Percentiles rank a stretch among this genome's conserved stretches.
Conservation (phyloP, 257 asterid species). For the Solanum rostratum region DNA sequence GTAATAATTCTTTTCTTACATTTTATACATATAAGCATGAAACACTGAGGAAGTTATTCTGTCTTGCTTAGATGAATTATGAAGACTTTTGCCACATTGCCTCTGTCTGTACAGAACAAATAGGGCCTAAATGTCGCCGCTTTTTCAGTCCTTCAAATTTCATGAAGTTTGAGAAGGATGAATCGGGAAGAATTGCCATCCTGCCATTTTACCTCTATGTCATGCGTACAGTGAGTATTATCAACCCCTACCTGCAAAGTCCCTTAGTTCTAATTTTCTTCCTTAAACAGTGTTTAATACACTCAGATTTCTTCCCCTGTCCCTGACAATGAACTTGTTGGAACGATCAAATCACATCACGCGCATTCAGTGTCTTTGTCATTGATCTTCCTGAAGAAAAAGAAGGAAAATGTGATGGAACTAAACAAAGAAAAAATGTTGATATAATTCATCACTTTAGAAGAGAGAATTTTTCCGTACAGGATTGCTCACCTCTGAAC, state of each 20-base stretch:
- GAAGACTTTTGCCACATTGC: conserved; percentile 99
- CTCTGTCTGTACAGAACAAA: conserved; percentile 94
- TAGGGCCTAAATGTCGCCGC: conserved; percentile 90
- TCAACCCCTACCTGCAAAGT: not conserved
- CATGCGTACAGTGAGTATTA: conserved; percentile 81
- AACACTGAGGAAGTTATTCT: conserved; percentile 18
- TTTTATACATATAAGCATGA: not conserved
- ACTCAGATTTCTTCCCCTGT: not conserved
- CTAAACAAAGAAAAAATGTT: not conserved
- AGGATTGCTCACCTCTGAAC: not conserved
- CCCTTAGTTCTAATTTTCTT: not conserved
- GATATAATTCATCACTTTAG: not conserved
- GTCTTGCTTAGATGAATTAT: conserved; percentile 74
- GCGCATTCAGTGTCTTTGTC: not conserved
- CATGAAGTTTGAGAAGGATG: conserved; percentile 99
- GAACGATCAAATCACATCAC: not conserved
- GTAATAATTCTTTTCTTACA: not conserved
- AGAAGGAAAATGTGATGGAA: not conserved
- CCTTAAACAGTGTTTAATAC: not conserved
- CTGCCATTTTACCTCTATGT: conserved; percentile 96
- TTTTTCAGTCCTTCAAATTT: conserved; percentile 98
- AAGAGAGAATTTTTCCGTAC: not conserved
- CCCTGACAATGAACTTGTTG: not conserved
- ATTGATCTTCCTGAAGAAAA: not conserved
- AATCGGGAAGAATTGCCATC: conserved; percentile 93